phyloP scores from a whole-genome alignment of 495 filamentous ascomycete genomes.

The Ascodesmis nigricans region DNA sequence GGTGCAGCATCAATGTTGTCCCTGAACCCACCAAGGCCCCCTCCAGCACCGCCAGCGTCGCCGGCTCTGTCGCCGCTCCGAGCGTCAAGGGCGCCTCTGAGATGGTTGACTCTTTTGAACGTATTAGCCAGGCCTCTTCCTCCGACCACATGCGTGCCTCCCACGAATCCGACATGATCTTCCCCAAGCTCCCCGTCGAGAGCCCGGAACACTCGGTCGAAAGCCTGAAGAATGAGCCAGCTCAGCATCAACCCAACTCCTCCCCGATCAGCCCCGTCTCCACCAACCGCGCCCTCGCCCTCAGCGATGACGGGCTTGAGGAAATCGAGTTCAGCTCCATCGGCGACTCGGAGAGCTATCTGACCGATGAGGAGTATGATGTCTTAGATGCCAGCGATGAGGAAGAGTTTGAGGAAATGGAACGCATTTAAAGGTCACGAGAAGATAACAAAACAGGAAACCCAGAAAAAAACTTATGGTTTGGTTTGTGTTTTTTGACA shows the following conservation, averaged over 20 bases:
- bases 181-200: conserved; percentile 90
- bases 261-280: conserved; percentile 7
- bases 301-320: conserved; percentile 34
- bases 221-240: conserved; percentile 25
- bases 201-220: conserved; percentile 64
- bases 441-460: conserved; percentile 3
- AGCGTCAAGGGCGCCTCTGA: conserved; percentile 13
- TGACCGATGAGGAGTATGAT: conserved; percentile 96
- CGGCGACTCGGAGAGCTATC: conserved; percentile 40
- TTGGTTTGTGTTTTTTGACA: conserved; percentile 10
- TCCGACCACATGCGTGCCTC: too few relatives aligned
- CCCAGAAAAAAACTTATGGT: conserved; percentile 15
- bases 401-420: conserved; percentile 30
- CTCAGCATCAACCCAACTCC: conserved; percentile 14
- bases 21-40: conserved; percentile 15
- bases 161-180: conserved; percentile 60
- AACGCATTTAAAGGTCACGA: conserved; percentile 6
- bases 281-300: conserved; percentile 22
- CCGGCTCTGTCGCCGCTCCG: conserved; percentile 6
- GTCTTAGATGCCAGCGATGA: conserved; percentile 89
- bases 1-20: conserved; percentile 68
- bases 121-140: conserved; percentile 11
- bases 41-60: neutral
- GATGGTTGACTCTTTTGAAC: conserved; percentile 11
- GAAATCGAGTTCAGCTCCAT: conserved; percentile 26